phyloP scores from a whole-genome alignment of 2,329 filamentous ascomycete species.

The Trichophyton verrucosum region DNA sequence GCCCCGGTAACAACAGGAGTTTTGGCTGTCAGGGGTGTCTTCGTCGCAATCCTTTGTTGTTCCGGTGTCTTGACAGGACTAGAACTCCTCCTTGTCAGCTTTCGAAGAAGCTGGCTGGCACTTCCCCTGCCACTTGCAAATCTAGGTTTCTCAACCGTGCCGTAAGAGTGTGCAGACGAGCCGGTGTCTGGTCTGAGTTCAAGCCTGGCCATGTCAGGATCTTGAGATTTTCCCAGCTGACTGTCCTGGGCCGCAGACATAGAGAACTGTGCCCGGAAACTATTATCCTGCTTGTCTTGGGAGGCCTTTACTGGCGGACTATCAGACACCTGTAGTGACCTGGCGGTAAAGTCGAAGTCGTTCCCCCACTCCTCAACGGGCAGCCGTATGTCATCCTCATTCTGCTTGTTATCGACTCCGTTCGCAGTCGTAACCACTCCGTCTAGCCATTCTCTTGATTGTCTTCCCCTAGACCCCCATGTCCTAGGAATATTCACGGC shows the following conservation, averaged over 20 bases:
- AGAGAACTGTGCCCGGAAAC: neutral
- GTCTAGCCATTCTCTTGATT: conserved; percentile 25
- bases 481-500: conserved; percentile 26
- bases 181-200: conserved; percentile 29
- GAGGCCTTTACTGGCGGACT: conserved; percentile 16
- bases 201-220: conserved; percentile 12
- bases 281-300: neutral
- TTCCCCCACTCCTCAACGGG: conserved; percentile 16
- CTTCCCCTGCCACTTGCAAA: conserved; percentile 18
- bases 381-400: neutral
- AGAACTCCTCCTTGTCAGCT: conserved; percentile 29
- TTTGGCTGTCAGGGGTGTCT: conserved; percentile 27
- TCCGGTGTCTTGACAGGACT: conserved; percentile 25
- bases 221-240: neutral
- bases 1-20: conserved; percentile 35
- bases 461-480: conserved; percentile 26
- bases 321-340: conserved; percentile 21
- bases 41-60: conserved; percentile 20
- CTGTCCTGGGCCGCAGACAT: neutral
- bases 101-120: conserved; percentile 33
- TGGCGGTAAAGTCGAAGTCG: conserved; percentile 20
- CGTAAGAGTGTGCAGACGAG: conserved; percentile 26
- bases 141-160: conserved; percentile 21
- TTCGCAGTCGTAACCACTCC: conserved; percentile 18
- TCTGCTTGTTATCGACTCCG: neutral